Evolutionary conservation across 2,329 filamentous ascomycete species (phyloP).

Genomic region (Gnomoniopsis sp.): DNA sequence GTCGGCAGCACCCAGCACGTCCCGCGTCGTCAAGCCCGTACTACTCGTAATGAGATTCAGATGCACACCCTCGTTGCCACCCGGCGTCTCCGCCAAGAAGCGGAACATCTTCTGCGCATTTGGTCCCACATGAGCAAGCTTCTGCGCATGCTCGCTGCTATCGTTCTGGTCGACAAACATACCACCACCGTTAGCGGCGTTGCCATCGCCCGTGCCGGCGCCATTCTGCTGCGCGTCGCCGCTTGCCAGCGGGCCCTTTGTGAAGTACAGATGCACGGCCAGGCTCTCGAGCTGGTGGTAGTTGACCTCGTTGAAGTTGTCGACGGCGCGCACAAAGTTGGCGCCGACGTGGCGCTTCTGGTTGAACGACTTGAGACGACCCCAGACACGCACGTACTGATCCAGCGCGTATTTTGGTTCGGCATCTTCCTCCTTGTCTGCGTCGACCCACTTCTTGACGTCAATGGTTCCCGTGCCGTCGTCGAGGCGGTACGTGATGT

Average conservation of each 20-base stretch:
- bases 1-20: slow-evolving; percentile 75
- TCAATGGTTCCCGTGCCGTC: slow-evolving; percentile 93
- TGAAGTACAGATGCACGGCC: slow-evolving; percentile 81
- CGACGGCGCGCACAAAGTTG: slow-evolving; percentile 74
- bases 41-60: slow-evolving; percentile 70
- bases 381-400: slow-evolving; percentile 81
- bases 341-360: slow-evolving; percentile 79
- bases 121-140: slow-evolving; percentile 47
- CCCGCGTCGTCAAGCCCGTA: slow-evolving; percentile 61
- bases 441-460: slow-evolving; percentile 82
- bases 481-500: slow-evolving; percentile 89
- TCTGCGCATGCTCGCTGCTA: slow-evolving; percentile 35
- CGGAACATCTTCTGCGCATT: slow-evolving; percentile 69
- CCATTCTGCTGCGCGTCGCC: slow-evolving; percentile 29
- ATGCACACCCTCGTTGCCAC: slow-evolving; percentile 80
- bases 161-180: slow-evolving; percentile 54
- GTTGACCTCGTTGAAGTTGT: slow-evolving; percentile 87
- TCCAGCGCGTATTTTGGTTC: slow-evolving; percentile 63
- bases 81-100: slow-evolving; percentile 62
- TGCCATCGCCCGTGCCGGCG: slow-evolving; percentile 28
- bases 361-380: slow-evolving; percentile 78
- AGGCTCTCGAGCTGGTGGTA: slow-evolving; percentile 91
- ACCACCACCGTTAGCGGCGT: slow-evolving; percentile 40
- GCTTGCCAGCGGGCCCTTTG: slow-evolving; percentile 58
- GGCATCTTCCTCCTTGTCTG: slow-evolving; percentile 49